Base-by-base conservation (phyloP, 225 moss, liverwort and hornwort genomes). In the Lunularia cruciata region DNA sequence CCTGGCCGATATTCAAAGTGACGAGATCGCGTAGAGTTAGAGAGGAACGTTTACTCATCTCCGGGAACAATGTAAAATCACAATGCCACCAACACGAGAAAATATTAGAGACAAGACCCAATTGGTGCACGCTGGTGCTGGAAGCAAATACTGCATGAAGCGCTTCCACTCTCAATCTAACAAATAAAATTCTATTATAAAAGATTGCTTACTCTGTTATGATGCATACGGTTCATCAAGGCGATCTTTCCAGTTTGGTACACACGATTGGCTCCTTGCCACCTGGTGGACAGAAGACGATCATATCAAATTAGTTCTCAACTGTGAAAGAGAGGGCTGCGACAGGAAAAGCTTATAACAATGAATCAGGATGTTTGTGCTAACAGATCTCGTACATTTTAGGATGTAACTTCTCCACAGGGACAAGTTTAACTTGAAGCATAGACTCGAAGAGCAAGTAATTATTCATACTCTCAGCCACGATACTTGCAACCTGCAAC, bases 401-500 rank as follows among this genome's bases (percentile, higher is more conserved):
- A 18, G 82, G 77, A 56, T 90, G 82, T 51, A 80, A 70, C 70
- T 78, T 85, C 27, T 92, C 85, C 26, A 84, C 47, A 13, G 93
- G 88, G 23, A 98, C 79, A 68, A 91, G 74, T 78, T 89, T 93
- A 55, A 98, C 89, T 98, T 98, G 93, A 30, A 98, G 81, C 89
- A 98, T 92, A 25, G 98, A 93, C 71, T 98, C 96, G n/a, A 82
- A 79, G 40, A 93, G 78, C 11, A 98, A 77, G 78, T 93, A 98
- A 63, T 98, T 91, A 53, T 93, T 85, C 93, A 93, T 93, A 43
- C 89, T 91, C 74, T 98, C 96, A 22, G 92, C 96, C 9, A 91
- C 96, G 56, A 98, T 98, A 27, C 85, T 83, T 18, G 96, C 96
- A 25, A 98, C 92, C 96, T 96, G 92, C 15, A 42, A 40, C 48